These are phyloP conservation scores for Nemophila menziesii DNA, from an alignment of 257 asterid genomes.

Conservation along the genomic window DNA sequence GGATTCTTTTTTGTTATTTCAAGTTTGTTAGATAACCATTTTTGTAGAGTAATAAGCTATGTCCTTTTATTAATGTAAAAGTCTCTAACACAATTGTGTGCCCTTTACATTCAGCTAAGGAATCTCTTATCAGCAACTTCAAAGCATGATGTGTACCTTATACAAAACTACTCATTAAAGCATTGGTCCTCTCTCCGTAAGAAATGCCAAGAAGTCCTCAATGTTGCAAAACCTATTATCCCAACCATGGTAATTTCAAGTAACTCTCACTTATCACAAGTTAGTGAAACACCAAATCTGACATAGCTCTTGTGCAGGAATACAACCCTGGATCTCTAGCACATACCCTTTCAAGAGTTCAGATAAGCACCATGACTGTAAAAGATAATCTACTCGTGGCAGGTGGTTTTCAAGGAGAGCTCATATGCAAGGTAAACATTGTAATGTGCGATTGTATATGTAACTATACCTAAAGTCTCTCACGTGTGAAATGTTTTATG, in stretches of 20 bases:
- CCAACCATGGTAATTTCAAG: conserved; percentile 40
- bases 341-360: conserved; percentile 56
- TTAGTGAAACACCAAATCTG: background rate
- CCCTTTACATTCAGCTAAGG: conserved; percentile 51
- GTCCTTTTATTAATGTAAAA: too few relatives aligned
- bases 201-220: conserved; percentile 67
- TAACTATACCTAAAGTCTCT: background rate
- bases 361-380: conserved; percentile 70
- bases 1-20: background rate
- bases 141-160: conserved; percentile 80
- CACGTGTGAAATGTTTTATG: conserved; percentile 1
- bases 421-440: conserved; percentile 63
- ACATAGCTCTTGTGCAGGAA: conserved; percentile 26
- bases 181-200: conserved; percentile 78
- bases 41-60: too few relatives aligned
- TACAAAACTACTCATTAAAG: conserved; percentile 76
- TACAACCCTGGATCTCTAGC: conserved; percentile 43
- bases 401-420: conserved; percentile 89
- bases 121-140: conserved; percentile 78
- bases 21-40: too few relatives aligned
- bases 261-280: background rate
- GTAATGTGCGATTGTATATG: background rate
- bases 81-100: conserved; percentile 1
- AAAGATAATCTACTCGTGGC: conserved; percentile 66
- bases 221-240: conserved; percentile 58